These are phyloP conservation scores for Deinandra increscens DNA, from an alignment of 129 eudicot genomes.

Conservation along the genomic window DNA sequence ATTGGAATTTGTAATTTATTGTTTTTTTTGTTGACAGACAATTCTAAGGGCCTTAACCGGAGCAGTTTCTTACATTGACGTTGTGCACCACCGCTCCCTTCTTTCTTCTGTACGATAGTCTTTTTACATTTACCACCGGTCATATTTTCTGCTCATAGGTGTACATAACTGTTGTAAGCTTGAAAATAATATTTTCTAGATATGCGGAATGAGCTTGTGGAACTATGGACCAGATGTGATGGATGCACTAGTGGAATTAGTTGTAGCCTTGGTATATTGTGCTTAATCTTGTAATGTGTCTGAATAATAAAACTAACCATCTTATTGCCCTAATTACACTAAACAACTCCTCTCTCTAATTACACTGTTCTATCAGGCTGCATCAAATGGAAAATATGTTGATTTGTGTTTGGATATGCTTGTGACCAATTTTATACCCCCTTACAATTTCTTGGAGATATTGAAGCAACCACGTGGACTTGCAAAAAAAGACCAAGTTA, in stretches of 20 bases:
- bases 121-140: background rate
- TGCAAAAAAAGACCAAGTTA: constrained; percentile 74
- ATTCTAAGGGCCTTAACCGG: constrained; percentile 75
- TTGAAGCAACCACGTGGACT: constrained; percentile 65
- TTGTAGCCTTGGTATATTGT: constrained; percentile 68
- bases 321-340: too few relatives aligned
- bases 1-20: background rate
- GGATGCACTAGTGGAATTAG: constrained; percentile 87
- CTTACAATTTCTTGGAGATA: constrained; percentile 40
- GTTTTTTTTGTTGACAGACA: constrained; percentile 47
- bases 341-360: background rate
- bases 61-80: constrained; percentile 62
- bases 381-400: constrained; percentile 68
- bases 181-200: constrained; percentile 39
- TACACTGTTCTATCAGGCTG: constrained; percentile 51
- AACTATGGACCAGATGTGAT: constrained; percentile 82
- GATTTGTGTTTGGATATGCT: constrained; percentile 90
- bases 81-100: constrained; percentile 65
- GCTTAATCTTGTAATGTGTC: background rate
- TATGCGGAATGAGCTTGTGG: constrained; percentile 85
- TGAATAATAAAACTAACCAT: background rate
- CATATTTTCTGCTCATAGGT: background rate
- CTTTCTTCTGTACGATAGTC: constrained; percentile 71
- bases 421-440: constrained; percentile 79
- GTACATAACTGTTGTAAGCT: background rate